Evolutionary conservation across 306 rosid genomes (phyloP), one percentile per base, ranked within the genome.

Genomic region (Parietaria judaica): DNA sequence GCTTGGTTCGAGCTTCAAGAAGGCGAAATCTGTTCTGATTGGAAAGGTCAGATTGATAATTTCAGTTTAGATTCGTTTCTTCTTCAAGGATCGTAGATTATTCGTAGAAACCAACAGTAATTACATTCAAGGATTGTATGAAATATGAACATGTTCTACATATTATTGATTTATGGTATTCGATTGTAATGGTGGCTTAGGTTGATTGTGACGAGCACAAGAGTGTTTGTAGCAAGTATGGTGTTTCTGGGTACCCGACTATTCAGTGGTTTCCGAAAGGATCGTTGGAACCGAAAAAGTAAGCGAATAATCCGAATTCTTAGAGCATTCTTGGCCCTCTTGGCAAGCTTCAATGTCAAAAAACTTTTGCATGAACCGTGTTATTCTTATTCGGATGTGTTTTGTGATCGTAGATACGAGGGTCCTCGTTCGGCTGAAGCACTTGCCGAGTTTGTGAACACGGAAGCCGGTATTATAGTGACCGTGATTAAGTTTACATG

Each of bases 161-260:
- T 59, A 31, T 38, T 49, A 11, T 61, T 52, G 36, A 14, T 8
- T 8, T 39, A 11, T 23, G 31, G 31, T 23, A 7, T 55, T 55
- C 11, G 37, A 61, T 45, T 14, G 31, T 41, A 41, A 41, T 5
- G 6, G 45, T 41, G 45, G 45, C 9, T 41, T 67, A 78, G 89
- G 86, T 80, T 68, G 95, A 83, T 67, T 78, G 95, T 77, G 98
- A 92, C 62, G 94, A 82, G 55, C 95, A 88, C 46, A 88, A 88
- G 74, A 76, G 81, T 49, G 6, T 86, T 62, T 92, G 98, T 67
- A 51, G 79, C 66, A 83, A 92, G 70, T 84, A 75, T 74, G 94
- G 82, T 8, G 88, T 86, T 72, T 80, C 85, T 48, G 94, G 90
- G 9, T 88, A 92, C 66, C 98, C 98, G 56, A 82, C 98, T 35